Conservation (phyloP, 768 basidiomycete genomes). For the Podaxis pistillaris region DNA sequence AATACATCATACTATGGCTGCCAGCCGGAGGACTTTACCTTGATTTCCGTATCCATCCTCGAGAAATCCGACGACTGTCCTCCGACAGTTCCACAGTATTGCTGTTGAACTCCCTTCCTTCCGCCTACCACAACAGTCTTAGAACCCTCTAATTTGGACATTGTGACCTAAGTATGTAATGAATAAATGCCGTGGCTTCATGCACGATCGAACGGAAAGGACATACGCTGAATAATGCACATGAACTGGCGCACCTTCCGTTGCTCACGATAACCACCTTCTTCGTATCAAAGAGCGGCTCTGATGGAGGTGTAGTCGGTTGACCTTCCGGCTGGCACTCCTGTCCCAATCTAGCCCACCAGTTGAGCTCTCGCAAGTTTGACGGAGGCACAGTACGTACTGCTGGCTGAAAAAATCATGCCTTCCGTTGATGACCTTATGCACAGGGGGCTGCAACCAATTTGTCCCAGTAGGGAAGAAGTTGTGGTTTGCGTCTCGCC, state of each 20-base stretch:
- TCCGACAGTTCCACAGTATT: conserved; percentile 62
- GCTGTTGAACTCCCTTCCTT: conserved; percentile 42
- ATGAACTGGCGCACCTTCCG: conserved; percentile 53
- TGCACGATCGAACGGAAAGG: neutral
- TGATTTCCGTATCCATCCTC: conserved; percentile 58
- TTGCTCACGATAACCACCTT: conserved; percentile 56
- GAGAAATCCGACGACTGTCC: conserved; percentile 60
- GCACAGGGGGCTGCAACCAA: conserved; percentile 47
- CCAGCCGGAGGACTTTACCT: conserved; percentile 30
- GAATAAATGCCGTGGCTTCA: neutral
- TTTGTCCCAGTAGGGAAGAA: conserved; percentile 39
- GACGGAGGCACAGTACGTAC: conserved; percentile 18
- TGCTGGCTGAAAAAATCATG: conserved; percentile 50
- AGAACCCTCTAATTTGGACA: conserved; percentile 55
- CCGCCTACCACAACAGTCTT: conserved; percentile 57
- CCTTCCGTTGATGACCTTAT: conserved; percentile 45
- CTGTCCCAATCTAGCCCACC: conserved; percentile 36
- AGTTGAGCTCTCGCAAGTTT: neutral
- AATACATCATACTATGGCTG: neutral
- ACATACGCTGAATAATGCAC: conserved; percentile 44
- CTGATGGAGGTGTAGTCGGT: conserved; percentile 34
- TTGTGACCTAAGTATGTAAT: conserved; percentile 38
- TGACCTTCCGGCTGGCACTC: conserved; percentile 32
- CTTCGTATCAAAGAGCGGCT: conserved; percentile 46
- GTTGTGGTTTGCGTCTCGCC: conserved; percentile 43